Percentiles rank a stretch among this genome's conserved stretches.
phyloP scores from a whole-genome alignment of 805 yeast genomes.

The Nakazawaea siamensis region DNA sequence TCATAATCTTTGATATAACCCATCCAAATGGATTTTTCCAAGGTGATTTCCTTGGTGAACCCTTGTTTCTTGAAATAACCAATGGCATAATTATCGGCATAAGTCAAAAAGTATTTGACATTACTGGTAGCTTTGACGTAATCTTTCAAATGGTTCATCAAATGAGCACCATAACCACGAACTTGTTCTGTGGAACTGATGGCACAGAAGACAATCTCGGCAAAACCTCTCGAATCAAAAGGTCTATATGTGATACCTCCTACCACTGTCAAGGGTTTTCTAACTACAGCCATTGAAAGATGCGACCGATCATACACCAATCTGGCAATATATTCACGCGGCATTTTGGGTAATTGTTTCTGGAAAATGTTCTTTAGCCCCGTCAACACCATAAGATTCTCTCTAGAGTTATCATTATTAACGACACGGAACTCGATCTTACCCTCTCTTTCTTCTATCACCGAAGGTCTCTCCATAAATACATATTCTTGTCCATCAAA shows the following conservation, averaged over 20 bases:
- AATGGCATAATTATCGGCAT: conserved; percentile 98
- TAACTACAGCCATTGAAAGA: conserved; percentile 90
- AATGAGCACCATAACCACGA: conserved; percentile 96
- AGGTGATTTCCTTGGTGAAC: conserved; percentile 86
- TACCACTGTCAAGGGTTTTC: conserved; percentile 89
- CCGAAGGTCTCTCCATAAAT: conserved; percentile 90
- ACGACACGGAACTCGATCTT: conserved; percentile 94
- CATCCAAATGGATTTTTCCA: conserved; percentile 88
- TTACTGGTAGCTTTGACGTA: conserved; percentile 85
- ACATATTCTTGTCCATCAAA: conserved; percentile 77
- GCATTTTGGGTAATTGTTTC: conserved; percentile 98
- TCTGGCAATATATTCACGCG: conserved; percentile 91
- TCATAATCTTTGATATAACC: conserved; percentile 98
- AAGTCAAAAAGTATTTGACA: conserved; percentile 80
- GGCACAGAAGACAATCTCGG: conserved; percentile 98
- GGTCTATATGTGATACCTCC: conserved; percentile 98
- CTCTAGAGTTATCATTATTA: conserved; percentile 84
- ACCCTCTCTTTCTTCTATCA: conserved; percentile 87
- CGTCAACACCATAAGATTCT: conserved; percentile 83
- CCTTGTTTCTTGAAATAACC: conserved; percentile 99
- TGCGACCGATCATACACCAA: conserved; percentile 92
- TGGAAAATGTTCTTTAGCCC: conserved; percentile 95
- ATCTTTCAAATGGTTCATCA: conserved; percentile 96
- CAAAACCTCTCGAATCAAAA: conserved; percentile 82
- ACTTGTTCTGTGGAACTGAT: conserved; percentile 97